Evolutionary conservation across 495 filamentous ascomycete genomes (phyloP).

Genomic region (Podospora tetraspora): DNA sequence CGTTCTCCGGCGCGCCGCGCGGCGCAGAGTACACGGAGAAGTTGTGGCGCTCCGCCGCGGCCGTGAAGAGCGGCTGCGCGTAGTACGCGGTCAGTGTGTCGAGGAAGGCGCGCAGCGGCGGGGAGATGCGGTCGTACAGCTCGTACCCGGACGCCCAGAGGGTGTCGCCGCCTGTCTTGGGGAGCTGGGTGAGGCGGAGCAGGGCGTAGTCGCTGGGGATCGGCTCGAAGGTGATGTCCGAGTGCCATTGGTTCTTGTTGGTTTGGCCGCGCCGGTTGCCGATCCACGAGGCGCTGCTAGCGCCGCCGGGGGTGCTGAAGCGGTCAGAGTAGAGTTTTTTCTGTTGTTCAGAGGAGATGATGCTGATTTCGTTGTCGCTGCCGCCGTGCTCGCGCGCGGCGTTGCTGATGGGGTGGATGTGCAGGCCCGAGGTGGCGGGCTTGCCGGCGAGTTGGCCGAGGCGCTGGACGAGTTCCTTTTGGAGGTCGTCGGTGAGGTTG

Average conservation of each 20-base stretch:
- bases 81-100: conserved; percentile 65
- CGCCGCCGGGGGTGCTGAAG: conserved; percentile 8
- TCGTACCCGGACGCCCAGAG: conserved; percentile 76
- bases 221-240: conserved; percentile 65
- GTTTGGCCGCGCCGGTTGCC: conserved; percentile 31
- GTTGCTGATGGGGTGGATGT: conserved; percentile 70
- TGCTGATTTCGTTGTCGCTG: conserved; percentile 66
- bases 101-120: conserved; percentile 59
- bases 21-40: conserved; percentile 51
- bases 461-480: conserved; percentile 62
- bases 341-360: conserved; percentile 57
- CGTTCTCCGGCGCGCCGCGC: conserved; percentile 65
- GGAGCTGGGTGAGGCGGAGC: conserved; percentile 56
- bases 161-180: conserved; percentile 69
- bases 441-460: conserved; percentile 64
- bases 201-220: conserved; percentile 61
- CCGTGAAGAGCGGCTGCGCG: conserved; percentile 55
- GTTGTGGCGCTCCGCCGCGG: conserved; percentile 48
- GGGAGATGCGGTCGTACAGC: conserved; percentile 68
- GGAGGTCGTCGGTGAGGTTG: conserved; percentile 55
- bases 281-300: background rate
- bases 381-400: conserved; percentile 51
- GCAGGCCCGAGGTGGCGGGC: conserved; percentile 58
- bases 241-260: conserved; percentile 54
- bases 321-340: conserved; percentile 51